Percentiles rank a stretch among this genome's conserved stretches.
phyloP scores from a whole-genome alignment of 1,284 basidiomycete species.

The Moesziomyces aphidis region DNA sequence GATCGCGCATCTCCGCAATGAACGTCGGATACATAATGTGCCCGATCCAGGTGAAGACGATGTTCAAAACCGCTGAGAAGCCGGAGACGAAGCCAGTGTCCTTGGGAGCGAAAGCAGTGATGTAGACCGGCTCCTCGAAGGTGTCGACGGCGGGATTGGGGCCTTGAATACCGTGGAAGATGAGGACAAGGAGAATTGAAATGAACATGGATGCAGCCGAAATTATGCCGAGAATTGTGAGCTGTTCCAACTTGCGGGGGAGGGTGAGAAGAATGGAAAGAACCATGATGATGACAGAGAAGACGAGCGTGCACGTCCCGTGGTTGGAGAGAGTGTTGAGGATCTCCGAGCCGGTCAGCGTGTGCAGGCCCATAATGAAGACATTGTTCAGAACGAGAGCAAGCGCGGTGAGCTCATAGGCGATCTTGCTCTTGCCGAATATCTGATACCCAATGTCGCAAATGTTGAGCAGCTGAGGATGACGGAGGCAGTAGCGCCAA shows the following conservation, averaged over 20 bases:
- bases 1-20: conserved; percentile 74
- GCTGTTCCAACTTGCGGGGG: conserved; percentile 59
- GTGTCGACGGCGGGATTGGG: conserved; percentile 37
- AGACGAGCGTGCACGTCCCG: conserved; percentile 74
- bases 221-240: conserved; percentile 56
- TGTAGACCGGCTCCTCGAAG: conserved; percentile 42
- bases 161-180: conserved; percentile 56
- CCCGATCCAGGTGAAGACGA: conserved; percentile 75
- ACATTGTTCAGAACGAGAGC: conserved; percentile 62
- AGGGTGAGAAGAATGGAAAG: conserved; percentile 54
- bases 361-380: conserved; percentile 59
- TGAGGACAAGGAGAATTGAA: conserved; percentile 55
- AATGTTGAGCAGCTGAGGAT: conserved; percentile 73
- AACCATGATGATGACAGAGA: conserved; percentile 69
- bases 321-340: conserved; percentile 74
- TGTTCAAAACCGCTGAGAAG: conserved; percentile 70
- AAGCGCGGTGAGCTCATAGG: conserved; percentile 70
- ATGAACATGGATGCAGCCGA: conserved; percentile 62
- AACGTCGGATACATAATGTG: conserved; percentile 73
- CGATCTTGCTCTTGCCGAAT: conserved; percentile 71
- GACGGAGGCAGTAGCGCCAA: conserved; percentile 74
- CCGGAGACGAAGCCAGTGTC: conserved; percentile 75
- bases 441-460: conserved; percentile 76
- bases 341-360: conserved; percentile 69
- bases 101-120: conserved; percentile 55